A percentile compares a stretch with the other conserved stretches of the same genome.
Evolutionary conservation across 306 rosid species (phyloP).

Genomic region (Casuarina glauca): DNA sequence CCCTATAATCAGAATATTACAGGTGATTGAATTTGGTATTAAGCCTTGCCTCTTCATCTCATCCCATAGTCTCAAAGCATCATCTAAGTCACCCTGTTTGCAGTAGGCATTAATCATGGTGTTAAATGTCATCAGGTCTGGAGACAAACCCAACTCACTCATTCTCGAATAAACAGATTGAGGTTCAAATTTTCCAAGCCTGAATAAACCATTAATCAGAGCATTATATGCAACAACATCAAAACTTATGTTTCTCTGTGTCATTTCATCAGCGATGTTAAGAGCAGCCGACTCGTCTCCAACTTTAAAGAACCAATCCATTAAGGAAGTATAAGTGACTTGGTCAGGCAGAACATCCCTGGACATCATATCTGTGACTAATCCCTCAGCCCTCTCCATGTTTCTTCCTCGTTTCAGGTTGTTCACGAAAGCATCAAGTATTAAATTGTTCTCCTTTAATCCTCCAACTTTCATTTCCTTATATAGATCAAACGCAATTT

Average conservation of each 20-base stretch:
- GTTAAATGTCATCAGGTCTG: conserved; percentile 74
- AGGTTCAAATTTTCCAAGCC: conserved; percentile 68
- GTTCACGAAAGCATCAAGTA: conserved; percentile 76
- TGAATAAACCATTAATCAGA: conserved; percentile 68
- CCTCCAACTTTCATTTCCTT: conserved; percentile 66
- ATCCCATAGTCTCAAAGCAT: conserved; percentile 63
- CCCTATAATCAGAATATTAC: conserved; percentile 59
- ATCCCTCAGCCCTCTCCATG: conserved; percentile 64
- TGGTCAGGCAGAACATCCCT: conserved; percentile 62
- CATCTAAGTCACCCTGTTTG: conserved; percentile 54
- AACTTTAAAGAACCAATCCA: conserved; percentile 76
- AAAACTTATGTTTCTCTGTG: conserved; percentile 50
- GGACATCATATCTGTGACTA: conserved; percentile 59
- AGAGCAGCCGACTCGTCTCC: conserved; percentile 68
- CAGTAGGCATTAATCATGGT: conserved; percentile 64
- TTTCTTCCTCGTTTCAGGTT: conserved; percentile 63
- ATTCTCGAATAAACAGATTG: conserved; percentile 61
- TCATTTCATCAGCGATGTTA: conserved; percentile 71
- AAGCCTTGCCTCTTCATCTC: conserved; percentile 75
- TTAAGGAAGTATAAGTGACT: conserved; percentile 72
- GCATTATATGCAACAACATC: conserved; percentile 89
- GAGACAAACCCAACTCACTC: conserved; percentile 70
- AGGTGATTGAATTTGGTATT: conserved; percentile 56
- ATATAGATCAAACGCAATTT: conserved; percentile 58
- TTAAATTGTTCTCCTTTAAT: conserved; percentile 57